phyloP scores from a whole-genome alignment of 148 eudicot genomes.

The Camellia lanceoleosa region DNA sequence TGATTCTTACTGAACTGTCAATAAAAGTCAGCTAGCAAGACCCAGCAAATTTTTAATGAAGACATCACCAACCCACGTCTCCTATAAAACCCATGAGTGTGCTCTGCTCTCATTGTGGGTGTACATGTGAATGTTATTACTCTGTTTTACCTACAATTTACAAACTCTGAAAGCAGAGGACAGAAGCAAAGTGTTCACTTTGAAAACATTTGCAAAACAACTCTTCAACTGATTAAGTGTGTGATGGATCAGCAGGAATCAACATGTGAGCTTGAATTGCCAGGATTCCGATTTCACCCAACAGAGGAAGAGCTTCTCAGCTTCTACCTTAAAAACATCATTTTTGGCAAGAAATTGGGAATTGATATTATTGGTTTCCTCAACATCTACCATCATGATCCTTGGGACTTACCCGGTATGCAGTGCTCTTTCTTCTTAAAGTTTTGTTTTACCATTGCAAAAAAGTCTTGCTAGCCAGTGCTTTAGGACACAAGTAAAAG shows the following conservation, averaged over 20 bases:
- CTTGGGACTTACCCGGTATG: conserved; percentile 54
- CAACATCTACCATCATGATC: conserved; percentile 68
- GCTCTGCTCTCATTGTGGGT: neutral
- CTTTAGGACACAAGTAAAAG: no score
- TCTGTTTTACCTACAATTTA: no score
- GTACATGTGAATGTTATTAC: neutral
- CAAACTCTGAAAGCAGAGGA: neutral
- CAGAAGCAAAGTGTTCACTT: neutral
- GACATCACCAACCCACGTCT: neutral
- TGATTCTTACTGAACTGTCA: no score
- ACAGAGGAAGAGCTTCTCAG: conserved; percentile 78
- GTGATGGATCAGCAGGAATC: conserved; percentile 36
- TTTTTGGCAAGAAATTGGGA: conserved; percentile 40
- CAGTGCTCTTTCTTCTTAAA: no score
- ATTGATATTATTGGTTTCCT: conserved; percentile 55
- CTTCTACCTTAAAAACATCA: conserved; percentile 64
- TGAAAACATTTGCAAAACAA: neutral
- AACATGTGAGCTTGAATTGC: conserved; percentile 41
- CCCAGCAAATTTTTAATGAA: no score
- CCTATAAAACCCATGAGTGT: neutral
- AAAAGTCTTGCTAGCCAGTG: no score
- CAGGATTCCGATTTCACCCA: conserved; percentile 87
- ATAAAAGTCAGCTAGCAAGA: no score
- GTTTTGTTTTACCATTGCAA: no score
- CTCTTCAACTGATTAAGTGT: neutral